phyloP scores from a whole-genome alignment of 805 yeast species.

The Wickerhamomyces tratensis region DNA sequence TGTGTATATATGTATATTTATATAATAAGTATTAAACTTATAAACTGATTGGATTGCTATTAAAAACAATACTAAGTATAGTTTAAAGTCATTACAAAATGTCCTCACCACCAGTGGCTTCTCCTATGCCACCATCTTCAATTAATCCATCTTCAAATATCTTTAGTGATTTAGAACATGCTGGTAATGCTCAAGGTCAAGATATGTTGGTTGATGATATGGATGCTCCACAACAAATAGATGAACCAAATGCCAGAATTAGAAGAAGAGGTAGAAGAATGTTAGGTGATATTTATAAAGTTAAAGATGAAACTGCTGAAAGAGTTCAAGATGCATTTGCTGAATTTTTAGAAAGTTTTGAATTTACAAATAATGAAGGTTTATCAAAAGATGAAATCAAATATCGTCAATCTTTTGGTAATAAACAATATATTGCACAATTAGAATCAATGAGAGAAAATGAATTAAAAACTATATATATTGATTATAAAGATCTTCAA shows the following conservation, averaged over 20 bases:
- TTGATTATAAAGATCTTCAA: conserved; percentile 74
- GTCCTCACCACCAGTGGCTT: conserved; percentile 11
- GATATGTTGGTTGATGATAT: conserved; percentile 1
- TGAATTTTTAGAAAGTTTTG: conserved; percentile 63
- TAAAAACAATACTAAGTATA: neutral
- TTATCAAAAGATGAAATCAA: conserved; percentile 19
- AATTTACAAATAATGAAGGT: conserved; percentile 27
- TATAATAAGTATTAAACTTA: too few relatives aligned
- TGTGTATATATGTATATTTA: too few relatives aligned
- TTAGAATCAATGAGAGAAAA: conserved; percentile 70
- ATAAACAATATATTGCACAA: conserved; percentile 65
- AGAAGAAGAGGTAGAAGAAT: conserved; percentile 41
- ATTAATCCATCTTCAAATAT: conserved; percentile 14
- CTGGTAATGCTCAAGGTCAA: neutral
- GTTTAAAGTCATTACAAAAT: conserved; percentile 1
- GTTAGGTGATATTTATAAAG: conserved; percentile 69
- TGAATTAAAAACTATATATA: conserved; percentile 69
- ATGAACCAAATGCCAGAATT: conserved; percentile 7
- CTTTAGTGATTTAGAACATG: conserved; percentile 10
- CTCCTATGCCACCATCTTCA: conserved; percentile 14
- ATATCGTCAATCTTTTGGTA: conserved; percentile 33
- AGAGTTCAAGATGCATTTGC: conserved; percentile 89
- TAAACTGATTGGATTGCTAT: too few relatives aligned
- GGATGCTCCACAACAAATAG: neutral
- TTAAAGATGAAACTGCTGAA: conserved; percentile 86